These are phyloP conservation scores for Micractinium sp. DNA, from an alignment of 139 green algal genomes.

Conservation along the genomic window DNA sequence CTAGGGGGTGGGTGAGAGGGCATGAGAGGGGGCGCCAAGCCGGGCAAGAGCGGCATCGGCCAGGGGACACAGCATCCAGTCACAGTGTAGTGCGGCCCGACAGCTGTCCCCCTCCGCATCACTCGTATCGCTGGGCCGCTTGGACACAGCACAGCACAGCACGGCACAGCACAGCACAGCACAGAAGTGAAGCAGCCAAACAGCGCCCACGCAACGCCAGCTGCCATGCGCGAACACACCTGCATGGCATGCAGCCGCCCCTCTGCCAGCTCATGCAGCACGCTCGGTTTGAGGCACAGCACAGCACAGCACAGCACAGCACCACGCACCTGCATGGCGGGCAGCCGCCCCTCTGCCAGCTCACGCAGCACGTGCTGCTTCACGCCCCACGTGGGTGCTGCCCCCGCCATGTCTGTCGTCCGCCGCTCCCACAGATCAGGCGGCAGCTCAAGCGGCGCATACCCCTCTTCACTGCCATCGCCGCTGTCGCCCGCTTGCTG, in stretches of 20 bases:
- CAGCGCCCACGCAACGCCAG: background rate
- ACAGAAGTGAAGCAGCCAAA: background rate
- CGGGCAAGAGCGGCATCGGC: too few species aligned
- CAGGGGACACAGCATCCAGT: background rate
- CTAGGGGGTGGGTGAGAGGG: background rate
- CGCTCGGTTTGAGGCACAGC: constrained; percentile 2
- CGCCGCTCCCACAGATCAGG: constrained; percentile 62
- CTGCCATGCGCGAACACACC: background rate
- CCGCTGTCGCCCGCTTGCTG: background rate
- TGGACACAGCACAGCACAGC: too few species aligned
- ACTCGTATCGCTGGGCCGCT: too few species aligned
- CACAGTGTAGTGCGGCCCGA: background rate
- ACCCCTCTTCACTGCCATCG: background rate
- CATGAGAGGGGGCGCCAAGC: background rate
- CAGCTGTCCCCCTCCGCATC: too few species aligned
- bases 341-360: too few species aligned
- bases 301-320: too few species aligned
- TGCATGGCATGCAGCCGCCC: constrained; percentile 52
- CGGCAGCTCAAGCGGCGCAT: constrained; percentile 31
- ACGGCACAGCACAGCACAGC: background rate
- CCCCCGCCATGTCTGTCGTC: constrained; percentile 65
- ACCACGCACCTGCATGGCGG: too few species aligned
- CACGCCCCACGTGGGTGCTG: constrained; percentile 71
- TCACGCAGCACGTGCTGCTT: background rate
- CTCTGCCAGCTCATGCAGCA: constrained; percentile 55